Percentiles rank a stretch among this genome's conserved stretches.
Conservation (phyloP, 768 basidiomycete genomes). For the Russula emetica region DNA sequence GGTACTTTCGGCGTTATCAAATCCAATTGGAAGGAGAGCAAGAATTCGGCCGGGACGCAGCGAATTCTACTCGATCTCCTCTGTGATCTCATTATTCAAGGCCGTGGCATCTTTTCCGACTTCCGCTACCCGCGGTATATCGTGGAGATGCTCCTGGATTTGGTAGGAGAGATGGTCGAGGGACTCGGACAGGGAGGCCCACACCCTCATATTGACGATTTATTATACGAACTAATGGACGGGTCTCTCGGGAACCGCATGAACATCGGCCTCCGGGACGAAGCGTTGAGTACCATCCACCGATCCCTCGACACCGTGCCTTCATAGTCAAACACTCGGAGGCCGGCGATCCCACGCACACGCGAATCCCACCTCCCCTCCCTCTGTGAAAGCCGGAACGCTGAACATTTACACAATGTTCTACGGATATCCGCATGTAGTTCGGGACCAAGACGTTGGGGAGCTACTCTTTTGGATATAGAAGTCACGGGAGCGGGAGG, state of each 20-base stretch:
- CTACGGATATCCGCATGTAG: not conserved
- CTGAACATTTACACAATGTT: too few relatives aligned
- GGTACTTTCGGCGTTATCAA: constrained; percentile 2
- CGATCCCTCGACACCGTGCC: not conserved
- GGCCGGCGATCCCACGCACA: too few relatives aligned
- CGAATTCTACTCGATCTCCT: constrained; percentile 5
- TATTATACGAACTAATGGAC: not conserved
- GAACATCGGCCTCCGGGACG: not conserved
- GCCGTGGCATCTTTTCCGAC: constrained; percentile 9
- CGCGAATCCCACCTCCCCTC: too few relatives aligned
- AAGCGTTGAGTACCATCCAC: not conserved
- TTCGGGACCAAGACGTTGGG: not conserved
- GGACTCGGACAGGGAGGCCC: not conserved
- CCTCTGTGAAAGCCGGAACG: too few relatives aligned
- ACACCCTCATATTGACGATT: not conserved
- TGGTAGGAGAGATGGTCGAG: not conserved
- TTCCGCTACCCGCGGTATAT: not conserved
- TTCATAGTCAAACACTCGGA: too few relatives aligned
- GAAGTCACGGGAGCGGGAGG: too few relatives aligned
- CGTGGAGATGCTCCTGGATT: not conserved
- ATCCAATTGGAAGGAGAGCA: not conserved
- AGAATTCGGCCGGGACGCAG: not conserved
- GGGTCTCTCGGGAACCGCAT: not conserved
- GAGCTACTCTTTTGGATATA: not conserved
- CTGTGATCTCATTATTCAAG: constrained; percentile 7